Evolutionary conservation across 345 rosid species (phyloP), one percentile per base, ranked within the genome.

Genomic region (Salix purpurea): DNA sequence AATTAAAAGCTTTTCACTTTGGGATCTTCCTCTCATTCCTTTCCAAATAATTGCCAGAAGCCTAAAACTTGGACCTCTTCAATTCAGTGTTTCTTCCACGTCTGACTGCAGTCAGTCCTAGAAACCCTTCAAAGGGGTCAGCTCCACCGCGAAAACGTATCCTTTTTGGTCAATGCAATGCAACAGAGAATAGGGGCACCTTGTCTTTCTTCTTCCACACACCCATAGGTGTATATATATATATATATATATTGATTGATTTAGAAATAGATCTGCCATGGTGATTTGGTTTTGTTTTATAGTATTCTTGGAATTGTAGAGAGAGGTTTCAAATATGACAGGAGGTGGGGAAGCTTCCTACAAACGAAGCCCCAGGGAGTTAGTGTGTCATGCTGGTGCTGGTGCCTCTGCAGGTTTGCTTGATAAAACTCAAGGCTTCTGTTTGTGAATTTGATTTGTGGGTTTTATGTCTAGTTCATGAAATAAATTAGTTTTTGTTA

Each of bases 361-460:
- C 42, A 73, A 76, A 82, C 81, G 80, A 40, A 85, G 75, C 74
- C 58, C 81, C 67, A 81, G 91, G 13, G 91, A 87, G 23, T 70
- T 78, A 7, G 61, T 86, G 11, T 80, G 83, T 82, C 85, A 91
- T 80, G 99, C 90, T 69, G 89, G 84, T 12, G 90, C 99, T 58
- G 98, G 99, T 72, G 99, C 97, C 50, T 82, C 96, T 21, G 98
- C 98, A 34, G 98, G 99, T 96, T 9, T 75, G 88, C 76, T 77
- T 73, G 16, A 6, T 15, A 16, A 66, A 77, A 50, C 69, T 36
- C 18, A 19, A 42, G 6, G 19, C 58, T 54, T 62, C 28, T 69
- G 34, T 21, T 12, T 74, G 72, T 52, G 69, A 54, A 40, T 39
- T 77, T 36, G 13, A 42, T 10, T 44, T 75, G 11, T 24, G 67